These are phyloP conservation scores for Naganishia antarctica DNA, from an alignment of 768 basidiomycete species.

Conservation along the genomic window DNA sequence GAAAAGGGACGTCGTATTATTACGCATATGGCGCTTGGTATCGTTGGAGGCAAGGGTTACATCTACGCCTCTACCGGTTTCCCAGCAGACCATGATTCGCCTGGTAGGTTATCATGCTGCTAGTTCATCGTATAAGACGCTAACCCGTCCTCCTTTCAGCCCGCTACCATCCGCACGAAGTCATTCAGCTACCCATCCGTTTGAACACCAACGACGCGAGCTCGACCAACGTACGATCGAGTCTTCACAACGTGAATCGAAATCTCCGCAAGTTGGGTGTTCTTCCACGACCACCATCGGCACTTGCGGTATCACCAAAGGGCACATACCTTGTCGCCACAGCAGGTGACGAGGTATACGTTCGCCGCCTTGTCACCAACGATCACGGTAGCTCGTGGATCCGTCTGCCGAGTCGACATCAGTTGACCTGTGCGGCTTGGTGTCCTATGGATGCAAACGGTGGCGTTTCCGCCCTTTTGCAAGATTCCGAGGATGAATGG, in stretches of 20 bases:
- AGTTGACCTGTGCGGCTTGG: slow-evolving; percentile 74
- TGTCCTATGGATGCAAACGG: slow-evolving; percentile 60
- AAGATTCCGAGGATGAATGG: slow-evolving; percentile 59
- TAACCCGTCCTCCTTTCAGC: neutral
- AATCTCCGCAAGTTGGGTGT: slow-evolving; percentile 13
- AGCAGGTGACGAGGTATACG: slow-evolving; percentile 36
- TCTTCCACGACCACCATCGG: slow-evolving; percentile 49
- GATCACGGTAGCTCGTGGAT: slow-evolving; percentile 12
- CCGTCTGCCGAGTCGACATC: slow-evolving; percentile 9
- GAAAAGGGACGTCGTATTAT: slow-evolving; percentile 14
- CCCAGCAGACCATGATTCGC: slow-evolving; percentile 1
- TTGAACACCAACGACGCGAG: slow-evolving; percentile 18
- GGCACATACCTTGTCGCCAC: slow-evolving; percentile 73
- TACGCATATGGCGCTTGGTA: slow-evolving; percentile 21
- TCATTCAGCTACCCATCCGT: slow-evolving; percentile 15
- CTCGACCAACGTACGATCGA: slow-evolving; percentile 16
- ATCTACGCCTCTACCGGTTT: slow-evolving; percentile 1
- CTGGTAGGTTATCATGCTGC: neutral
- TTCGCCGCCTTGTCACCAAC: slow-evolving; percentile 9
- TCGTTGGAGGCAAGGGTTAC: slow-evolving; percentile 14
- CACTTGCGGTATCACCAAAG: slow-evolving; percentile 67
- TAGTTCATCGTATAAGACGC: neutral
- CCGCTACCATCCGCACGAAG: slow-evolving; percentile 12
- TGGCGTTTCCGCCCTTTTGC: slow-evolving; percentile 11
- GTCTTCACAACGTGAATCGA: slow-evolving; percentile 13